Evolutionary conservation across 108 stramenopile species (phyloP), one percentile per base, ranked within the genome.

Genomic region (Skeletonema marinoi): DNA sequence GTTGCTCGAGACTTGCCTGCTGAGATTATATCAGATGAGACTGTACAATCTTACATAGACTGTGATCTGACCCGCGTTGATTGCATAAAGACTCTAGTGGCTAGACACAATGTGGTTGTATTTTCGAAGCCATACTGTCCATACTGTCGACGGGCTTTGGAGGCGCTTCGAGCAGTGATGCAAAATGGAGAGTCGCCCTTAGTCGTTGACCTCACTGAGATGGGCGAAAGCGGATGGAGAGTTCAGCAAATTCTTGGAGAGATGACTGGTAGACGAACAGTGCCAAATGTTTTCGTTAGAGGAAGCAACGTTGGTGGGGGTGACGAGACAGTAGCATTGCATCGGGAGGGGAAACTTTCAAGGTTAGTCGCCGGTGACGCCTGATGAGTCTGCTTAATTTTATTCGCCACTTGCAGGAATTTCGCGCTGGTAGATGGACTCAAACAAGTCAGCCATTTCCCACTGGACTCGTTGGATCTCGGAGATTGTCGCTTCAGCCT

Each of bases 241-340:
- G 85, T 93, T 35, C 96, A 97, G 85, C 58, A 56, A 3, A 86
- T 84, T 3, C 78, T 95, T 2, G 16, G 30, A n/a, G 33, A 10
- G 9, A 75, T 93, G 86, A 96, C 97, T n/a, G 93, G 93, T 32
- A 85, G 90, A 29, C 76, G 94, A 12, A 97, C 95, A 13, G 97
- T 97, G 21, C 97, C 97, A 29, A 96, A 95, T 82, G 92, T 97
- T 9, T 97, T 97, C 77, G 81, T 97, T 29, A 84, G 81, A 60
- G 94, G 94, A 16, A 85, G 68, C 16, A 81, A 79, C 72, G 86
- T 96, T 59, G 97, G 97, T 19, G 97, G 93, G 31, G 90, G 93
- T 17, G 90, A 94, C 70, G 91, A 96, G 68, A 93, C 91, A 21
- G 63, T 61, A 5, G 38, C 56, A 31, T 66, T 83, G 44, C 35